These are phyloP conservation scores for Volvariella volvacea DNA, from an alignment of 1,284 basidiomycete genomes.

Conservation along the genomic window DNA sequence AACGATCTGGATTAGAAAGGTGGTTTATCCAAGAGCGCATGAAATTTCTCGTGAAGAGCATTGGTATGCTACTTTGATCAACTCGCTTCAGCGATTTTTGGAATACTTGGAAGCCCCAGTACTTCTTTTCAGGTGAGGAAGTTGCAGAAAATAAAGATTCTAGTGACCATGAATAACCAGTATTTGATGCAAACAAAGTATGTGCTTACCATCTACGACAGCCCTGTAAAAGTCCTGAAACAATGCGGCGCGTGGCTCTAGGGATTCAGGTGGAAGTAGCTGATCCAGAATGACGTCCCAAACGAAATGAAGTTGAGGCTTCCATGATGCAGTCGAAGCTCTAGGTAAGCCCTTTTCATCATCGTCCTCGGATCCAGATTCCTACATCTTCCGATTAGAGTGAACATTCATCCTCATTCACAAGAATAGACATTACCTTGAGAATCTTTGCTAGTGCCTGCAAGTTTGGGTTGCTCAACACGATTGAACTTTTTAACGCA, in stretches of 20 bases:
- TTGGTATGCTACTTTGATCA: conserved; percentile 61
- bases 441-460: conserved; percentile 70
- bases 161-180: conserved; percentile 22
- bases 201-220: conserved; percentile 76
- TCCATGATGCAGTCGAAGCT: conserved; percentile 66
- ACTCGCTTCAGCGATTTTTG: conserved; percentile 74
- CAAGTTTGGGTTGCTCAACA: conserved; percentile 71
- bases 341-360: conserved; percentile 37
- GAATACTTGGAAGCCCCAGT: conserved; percentile 94
- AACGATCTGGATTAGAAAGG: conserved; percentile 80
- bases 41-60: conserved; percentile 92
- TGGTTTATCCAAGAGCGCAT: conserved; percentile 98
- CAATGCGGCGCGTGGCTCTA: conserved; percentile 41
- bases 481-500: conserved; percentile 66
- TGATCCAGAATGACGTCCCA: conserved; percentile 83
- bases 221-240: conserved; percentile 90
- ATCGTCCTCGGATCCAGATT: conserved; percentile 52
- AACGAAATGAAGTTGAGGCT: conserved; percentile 87
- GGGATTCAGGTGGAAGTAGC: conserved; percentile 44
- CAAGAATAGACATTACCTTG: conserved; percentile 43
- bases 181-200: background rate
- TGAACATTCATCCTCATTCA: conserved; percentile 6
- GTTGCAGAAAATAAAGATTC: conserved; percentile 85
- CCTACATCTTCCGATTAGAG: conserved; percentile 28
- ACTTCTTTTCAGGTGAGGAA: conserved; percentile 86